Evolutionary conservation across 768 basidiomycete genomes (phyloP).

Genomic region (Phanerodontia chrysosporium): DNA sequence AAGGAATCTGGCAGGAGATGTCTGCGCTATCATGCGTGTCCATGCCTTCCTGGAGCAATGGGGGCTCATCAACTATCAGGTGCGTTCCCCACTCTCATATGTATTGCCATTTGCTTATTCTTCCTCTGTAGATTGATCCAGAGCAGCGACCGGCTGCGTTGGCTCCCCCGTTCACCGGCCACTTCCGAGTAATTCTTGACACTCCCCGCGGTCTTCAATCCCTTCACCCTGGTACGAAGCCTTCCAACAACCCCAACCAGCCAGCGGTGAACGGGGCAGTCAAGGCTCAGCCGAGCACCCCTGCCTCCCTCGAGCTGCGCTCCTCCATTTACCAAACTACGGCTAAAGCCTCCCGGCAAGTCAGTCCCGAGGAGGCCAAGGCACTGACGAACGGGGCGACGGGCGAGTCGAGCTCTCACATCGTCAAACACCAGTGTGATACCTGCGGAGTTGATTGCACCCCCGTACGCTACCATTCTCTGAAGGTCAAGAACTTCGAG

Average conservation of each 20-base stretch:
- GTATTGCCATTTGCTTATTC: background rate
- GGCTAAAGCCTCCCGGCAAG: constrained; percentile 71
- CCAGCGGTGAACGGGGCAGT: constrained; percentile 46
- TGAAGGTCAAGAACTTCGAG: constrained; percentile 89
- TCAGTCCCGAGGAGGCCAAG: constrained; percentile 66
- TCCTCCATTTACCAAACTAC: constrained; percentile 87
- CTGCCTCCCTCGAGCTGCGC: constrained; percentile 83
- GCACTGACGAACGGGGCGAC: constrained; percentile 53
- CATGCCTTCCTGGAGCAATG: constrained; percentile 99
- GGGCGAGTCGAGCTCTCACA: constrained; percentile 36
- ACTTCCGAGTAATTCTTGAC: constrained; percentile 96
- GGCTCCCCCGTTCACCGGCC: constrained; percentile 96
- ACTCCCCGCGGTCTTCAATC: constrained; percentile 95
- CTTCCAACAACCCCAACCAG: constrained; percentile 38
- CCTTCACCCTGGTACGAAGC: constrained; percentile 77
- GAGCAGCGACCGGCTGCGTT: constrained; percentile 92
- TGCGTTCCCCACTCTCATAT: constrained; percentile 29
- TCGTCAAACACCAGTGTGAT: constrained; percentile 72
- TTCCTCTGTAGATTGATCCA: constrained; percentile 82
- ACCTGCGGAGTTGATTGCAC: constrained; percentile 96
- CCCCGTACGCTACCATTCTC: constrained; percentile 80
- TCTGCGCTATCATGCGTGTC: constrained; percentile 97
- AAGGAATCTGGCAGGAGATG: constrained; percentile 94
- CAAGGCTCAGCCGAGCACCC: constrained; percentile 36
- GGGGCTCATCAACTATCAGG: constrained; percentile 99